Conservation (phyloP, 2,329 filamentous ascomycete genomes). For the Penicillium sp. region DNA sequence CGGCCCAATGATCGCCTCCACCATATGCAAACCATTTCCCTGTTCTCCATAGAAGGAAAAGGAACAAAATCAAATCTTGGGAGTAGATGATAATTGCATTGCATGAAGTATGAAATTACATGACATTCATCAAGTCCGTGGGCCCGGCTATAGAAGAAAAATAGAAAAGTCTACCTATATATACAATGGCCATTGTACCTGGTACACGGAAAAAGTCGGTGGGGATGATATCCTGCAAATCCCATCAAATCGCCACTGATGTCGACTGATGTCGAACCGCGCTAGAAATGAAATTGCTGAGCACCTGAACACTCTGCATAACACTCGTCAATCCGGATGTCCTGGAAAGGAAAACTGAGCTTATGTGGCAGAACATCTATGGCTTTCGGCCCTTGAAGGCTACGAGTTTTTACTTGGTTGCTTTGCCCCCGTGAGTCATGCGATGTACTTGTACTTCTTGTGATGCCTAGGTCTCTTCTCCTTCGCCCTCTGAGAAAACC, state of each 20-base stretch:
- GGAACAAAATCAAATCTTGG: not conserved
- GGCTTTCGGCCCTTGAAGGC: not conserved
- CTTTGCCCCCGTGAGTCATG: not conserved
- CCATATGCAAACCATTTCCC: not conserved
- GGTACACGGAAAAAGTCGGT: slow-evolving; percentile 20
- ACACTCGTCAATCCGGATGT: not conserved
- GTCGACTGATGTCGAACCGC: slow-evolving; percentile 3
- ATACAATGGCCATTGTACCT: slow-evolving; percentile 21
- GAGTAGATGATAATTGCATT: not conserved
- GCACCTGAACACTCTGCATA: not conserved
- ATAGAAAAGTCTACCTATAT: too few relatives aligned
- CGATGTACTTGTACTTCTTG: not conserved
- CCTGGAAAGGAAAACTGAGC: not conserved
- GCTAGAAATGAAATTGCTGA: not conserved
- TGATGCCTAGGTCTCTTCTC: too few relatives aligned
- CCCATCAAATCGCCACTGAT: slow-evolving; percentile 10
- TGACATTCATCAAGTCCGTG: too few relatives aligned
- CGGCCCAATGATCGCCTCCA: slow-evolving; percentile 24
- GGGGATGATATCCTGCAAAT: slow-evolving; percentile 14
- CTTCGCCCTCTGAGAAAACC: not conserved
- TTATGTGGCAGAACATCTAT: slow-evolving; percentile 20
- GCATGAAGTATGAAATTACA: too few relatives aligned
- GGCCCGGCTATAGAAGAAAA: too few relatives aligned
- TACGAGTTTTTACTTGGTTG: not conserved
- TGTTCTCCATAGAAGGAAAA: not conserved